Conservation (phyloP, 2,329 filamentous ascomycete species). For the Cercospora zeae-maydis region DNA sequence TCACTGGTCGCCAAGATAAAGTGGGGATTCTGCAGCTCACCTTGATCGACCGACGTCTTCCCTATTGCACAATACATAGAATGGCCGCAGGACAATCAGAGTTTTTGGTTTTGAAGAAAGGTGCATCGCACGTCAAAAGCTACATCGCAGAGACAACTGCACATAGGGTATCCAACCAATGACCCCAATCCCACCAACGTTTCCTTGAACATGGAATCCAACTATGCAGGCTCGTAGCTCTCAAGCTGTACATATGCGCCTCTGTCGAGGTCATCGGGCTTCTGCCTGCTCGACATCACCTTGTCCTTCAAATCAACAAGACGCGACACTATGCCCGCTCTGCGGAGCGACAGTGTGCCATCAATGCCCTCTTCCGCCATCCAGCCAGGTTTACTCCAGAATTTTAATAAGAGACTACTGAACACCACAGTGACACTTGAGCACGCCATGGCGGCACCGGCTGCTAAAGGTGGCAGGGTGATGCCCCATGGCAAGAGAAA, state of each 20-base stretch:
- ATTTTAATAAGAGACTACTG: conserved; percentile 77
- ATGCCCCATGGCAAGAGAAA: conserved; percentile 86
- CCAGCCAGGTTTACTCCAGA: conserved; percentile 81
- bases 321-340: conserved; percentile 7
- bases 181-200: conserved; percentile 3
- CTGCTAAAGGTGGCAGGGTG: conserved; percentile 88
- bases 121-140: background rate
- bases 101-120: background rate
- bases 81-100: too few species aligned
- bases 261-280: conserved; percentile 36
- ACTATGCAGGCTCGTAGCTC: conserved; percentile 27
- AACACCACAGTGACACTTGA: conserved; percentile 87
- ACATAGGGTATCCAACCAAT: conserved; percentile 8
- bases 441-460: conserved; percentile 87
- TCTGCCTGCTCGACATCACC: conserved; percentile 32
- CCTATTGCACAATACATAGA: too few species aligned
- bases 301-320: conserved; percentile 20
- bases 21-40: background rate
- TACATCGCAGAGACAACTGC: background rate
- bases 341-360: conserved; percentile 7
- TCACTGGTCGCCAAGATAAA: background rate
- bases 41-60: background rate
- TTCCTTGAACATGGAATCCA: background rate
- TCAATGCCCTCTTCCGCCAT: conserved; percentile 51
- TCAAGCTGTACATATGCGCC: conserved; percentile 47